Percentiles rank a stretch among this genome's conserved stretches.
Evolutionary conservation across 805 yeast genomes (phyloP).

Genomic region (Candida sithepensis): DNA sequence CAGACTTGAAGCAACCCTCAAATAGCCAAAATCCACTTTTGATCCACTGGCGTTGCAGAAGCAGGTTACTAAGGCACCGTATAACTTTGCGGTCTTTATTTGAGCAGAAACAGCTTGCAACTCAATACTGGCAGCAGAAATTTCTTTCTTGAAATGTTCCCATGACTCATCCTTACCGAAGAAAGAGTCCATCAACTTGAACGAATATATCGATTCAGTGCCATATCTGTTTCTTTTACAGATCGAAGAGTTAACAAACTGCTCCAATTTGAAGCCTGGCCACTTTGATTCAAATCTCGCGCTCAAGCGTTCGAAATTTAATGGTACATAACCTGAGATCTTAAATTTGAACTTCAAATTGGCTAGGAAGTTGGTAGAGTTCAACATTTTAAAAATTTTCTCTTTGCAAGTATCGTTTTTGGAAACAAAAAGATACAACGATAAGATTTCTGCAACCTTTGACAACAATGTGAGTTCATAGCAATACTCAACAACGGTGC

Average conservation of each 20-base stretch:
- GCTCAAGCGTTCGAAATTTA: slow-evolving; percentile 33
- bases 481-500: slow-evolving; percentile 36
- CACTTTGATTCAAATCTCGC: slow-evolving; percentile 43
- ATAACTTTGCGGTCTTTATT: slow-evolving; percentile 63
- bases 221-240: slow-evolving; percentile 49
- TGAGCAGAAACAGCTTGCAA: slow-evolving; percentile 65
- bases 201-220: slow-evolving; percentile 50
- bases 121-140: slow-evolving; percentile 58
- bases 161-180: slow-evolving; percentile 45
- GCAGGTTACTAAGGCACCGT: slow-evolving; percentile 75
- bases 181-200: slow-evolving; percentile 58
- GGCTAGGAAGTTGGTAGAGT: slow-evolving; percentile 26
- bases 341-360: slow-evolving; percentile 39
- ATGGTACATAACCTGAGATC: slow-evolving; percentile 18
- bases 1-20: slow-evolving; percentile 42
- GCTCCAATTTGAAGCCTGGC: slow-evolving; percentile 41
- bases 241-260: slow-evolving; percentile 48
- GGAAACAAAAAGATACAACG: slow-evolving; percentile 64
- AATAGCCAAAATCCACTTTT: slow-evolving; percentile 25
- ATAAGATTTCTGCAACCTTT: slow-evolving; percentile 70
- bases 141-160: slow-evolving; percentile 45
- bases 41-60: slow-evolving; percentile 43
- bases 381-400: slow-evolving; percentile 32
- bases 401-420: slow-evolving; percentile 38
- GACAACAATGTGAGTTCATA: slow-evolving; percentile 58